Evolutionary conservation across 176 grass and related monocot species (phyloP).

Genomic region (Carex kokanica): DNA sequence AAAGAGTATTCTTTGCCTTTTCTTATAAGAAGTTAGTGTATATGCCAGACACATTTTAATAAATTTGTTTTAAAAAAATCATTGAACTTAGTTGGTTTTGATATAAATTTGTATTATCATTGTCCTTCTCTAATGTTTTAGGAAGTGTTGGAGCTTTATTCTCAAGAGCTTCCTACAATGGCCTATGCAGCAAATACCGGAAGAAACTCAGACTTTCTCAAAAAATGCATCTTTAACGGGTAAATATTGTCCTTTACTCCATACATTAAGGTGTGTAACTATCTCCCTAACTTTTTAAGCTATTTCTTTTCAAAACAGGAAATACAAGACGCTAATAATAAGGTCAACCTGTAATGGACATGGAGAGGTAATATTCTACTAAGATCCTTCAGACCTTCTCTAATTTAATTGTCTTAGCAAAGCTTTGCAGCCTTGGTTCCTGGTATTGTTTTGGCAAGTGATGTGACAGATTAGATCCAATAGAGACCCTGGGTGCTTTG

Average conservation of each 20-base stretch:
- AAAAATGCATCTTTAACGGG: slow-evolving; percentile 62
- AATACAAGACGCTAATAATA: slow-evolving; percentile 73
- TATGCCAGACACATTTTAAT: not conserved
- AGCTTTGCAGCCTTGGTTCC: not conserved
- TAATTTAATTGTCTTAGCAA: not conserved
- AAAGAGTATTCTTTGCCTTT: not conserved
- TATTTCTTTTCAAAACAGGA: slow-evolving; percentile 41
- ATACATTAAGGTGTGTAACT: not conserved
- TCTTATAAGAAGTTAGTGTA: not conserved
- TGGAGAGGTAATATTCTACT: slow-evolving; percentile 49
- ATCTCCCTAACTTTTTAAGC: slow-evolving; percentile 5
- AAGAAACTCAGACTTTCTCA: slow-evolving; percentile 65
- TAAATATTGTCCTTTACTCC: slow-evolving; percentile 26
- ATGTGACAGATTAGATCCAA: not conserved
- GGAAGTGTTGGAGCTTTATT: slow-evolving; percentile 71
- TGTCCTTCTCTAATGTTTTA: slow-evolving; percentile 31
- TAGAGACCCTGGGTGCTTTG: not conserved
- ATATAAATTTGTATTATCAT: slow-evolving; percentile 5
- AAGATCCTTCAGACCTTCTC: not conserved
- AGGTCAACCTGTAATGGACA: slow-evolving; percentile 21
- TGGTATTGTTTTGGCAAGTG: not conserved
- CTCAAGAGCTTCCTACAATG: slow-evolving; percentile 80
- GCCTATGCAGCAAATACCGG: slow-evolving; percentile 77
- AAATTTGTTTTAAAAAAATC: not conserved
- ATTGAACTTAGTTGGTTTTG: not conserved